Evolutionary conservation across 768 basidiomycete species (phyloP).

Genomic region (Galerina marginata): DNA sequence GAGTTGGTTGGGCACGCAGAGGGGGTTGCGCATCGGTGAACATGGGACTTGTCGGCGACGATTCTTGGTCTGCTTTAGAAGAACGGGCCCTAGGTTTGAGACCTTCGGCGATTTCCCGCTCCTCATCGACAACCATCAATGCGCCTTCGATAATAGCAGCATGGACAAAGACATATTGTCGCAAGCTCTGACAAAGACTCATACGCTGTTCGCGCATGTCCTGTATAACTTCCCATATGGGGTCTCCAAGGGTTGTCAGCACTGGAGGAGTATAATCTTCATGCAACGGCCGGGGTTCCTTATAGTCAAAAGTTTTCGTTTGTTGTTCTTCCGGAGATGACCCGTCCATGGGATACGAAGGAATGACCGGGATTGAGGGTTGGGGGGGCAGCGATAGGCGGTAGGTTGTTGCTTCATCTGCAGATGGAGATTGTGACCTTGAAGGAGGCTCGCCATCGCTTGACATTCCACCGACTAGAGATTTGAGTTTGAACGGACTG

Average conservation of each 20-base stretch:
- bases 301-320: constrained; percentile 55
- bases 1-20: constrained; percentile 2
- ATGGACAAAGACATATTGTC: constrained; percentile 95
- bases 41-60: not conserved
- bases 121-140: constrained; percentile 77
- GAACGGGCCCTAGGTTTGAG: constrained; percentile 2
- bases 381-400: not conserved
- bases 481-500: constrained; percentile 7
- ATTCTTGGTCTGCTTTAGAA: not conserved
- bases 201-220: constrained; percentile 97
- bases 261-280: constrained; percentile 56
- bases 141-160: constrained; percentile 84
- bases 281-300: constrained; percentile 67
- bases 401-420: constrained; percentile 21
- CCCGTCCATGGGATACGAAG: not conserved
- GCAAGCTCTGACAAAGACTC: constrained; percentile 92
- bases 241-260: constrained; percentile 71
- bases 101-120: constrained; percentile 43
- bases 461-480: constrained; percentile 20
- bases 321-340: constrained; percentile 3
- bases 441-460: constrained; percentile 35
- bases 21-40: not conserved
- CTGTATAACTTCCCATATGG: constrained; percentile 82
- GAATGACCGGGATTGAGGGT: not conserved
- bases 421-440: constrained; percentile 33